Evolutionary conservation across 768 basidiomycete genomes (phyloP), one percentile per base, ranked within the genome.

Genomic region (Kwoniella dejecticola): DNA sequence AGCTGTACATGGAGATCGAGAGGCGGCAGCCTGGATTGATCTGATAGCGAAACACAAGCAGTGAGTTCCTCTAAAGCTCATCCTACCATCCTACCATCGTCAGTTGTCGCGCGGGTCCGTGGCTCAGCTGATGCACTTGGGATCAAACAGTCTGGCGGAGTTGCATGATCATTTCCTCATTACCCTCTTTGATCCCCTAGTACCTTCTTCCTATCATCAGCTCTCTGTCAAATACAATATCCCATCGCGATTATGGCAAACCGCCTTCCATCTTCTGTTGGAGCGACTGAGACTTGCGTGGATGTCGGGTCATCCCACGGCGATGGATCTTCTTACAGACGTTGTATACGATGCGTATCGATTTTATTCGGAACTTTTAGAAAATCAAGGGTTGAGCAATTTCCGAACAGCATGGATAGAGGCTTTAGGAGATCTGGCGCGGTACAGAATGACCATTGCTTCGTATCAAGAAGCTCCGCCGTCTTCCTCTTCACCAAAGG

Each of bases 151-250:
- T 62, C 84, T 97, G 4, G 91, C 90, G 0, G 94, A 98, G 68
- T 84, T 86, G 61, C 91, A 95, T 68, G 91, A 93, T 79, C 88
- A 89, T 62, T 85, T 99, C 26, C 84, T 99, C 54, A 84, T 86
- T 38, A 85, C 95, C 1, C 90, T 92, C 0, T 84, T 91, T 38
- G 87, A 93, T 2, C 91, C 93, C 0, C 85, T 85, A 10, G 88
- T 95, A 0, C 95, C 96, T 0, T 87, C 89, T 0, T 93, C 92
- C 0, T 81, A 97, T 1, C 88, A 92, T 45, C 87, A 88, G 60
- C 89, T 98, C 49, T 91, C 95, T 0, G 86, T 85, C 38, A 94
- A 93, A 71, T 98, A 97, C 82, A 96, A 96, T 79, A 94, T 98
- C 70, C 90, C 95, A 62, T 87, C 88, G 40, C 86, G 95, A 10